These are phyloP conservation scores for Globisporangium echinulatum DNA, from an alignment of 352 stramenopile genomes.

Conservation along the genomic window DNA sequence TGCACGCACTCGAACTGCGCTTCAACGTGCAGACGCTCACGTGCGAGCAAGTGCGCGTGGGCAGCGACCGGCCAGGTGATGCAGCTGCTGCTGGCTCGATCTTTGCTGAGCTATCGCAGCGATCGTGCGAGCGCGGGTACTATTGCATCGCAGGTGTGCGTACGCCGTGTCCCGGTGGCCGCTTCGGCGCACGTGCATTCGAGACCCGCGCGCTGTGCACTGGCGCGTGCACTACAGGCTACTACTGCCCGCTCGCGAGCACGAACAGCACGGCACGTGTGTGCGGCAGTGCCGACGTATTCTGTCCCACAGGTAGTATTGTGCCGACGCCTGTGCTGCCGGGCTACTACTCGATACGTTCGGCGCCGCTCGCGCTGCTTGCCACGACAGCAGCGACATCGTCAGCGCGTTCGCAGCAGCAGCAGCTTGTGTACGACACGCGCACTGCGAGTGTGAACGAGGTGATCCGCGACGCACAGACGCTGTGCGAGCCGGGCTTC, in stretches of 20 bases:
- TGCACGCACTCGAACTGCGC: constrained; percentile 19
- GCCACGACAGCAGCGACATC: neutral
- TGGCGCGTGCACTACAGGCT: constrained; percentile 40
- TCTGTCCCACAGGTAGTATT: constrained; percentile 57
- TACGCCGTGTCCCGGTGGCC: constrained; percentile 45
- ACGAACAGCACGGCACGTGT: constrained; percentile 26
- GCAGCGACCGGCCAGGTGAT: constrained; percentile 1
- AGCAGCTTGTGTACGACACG: constrained; percentile 3
- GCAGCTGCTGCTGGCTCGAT: constrained; percentile 21
- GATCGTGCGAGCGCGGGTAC: constrained; percentile 54
- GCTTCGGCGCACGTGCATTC: constrained; percentile 21
- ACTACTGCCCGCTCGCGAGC: constrained; percentile 56
- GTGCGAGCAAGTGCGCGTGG: constrained; percentile 23
- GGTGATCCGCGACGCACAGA: constrained; percentile 36
- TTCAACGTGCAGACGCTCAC: constrained; percentile 24
- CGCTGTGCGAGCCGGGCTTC: constrained; percentile 49
- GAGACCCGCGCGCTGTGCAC: constrained; percentile 35
- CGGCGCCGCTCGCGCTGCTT: neutral
- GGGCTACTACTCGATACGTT: constrained; percentile 59
- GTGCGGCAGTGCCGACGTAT: constrained; percentile 35
- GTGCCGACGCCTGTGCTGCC: constrained; percentile 39
- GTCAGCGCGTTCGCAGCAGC: no score
- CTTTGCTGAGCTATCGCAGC: constrained; percentile 37
- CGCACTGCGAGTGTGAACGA: constrained; percentile 21
- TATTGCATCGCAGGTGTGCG: constrained; percentile 48